Evolutionary conservation across 1,139 yeast species (phyloP), one percentile per base, ranked within the genome.

Genomic region (Sugiyamaella pinicola): DNA sequence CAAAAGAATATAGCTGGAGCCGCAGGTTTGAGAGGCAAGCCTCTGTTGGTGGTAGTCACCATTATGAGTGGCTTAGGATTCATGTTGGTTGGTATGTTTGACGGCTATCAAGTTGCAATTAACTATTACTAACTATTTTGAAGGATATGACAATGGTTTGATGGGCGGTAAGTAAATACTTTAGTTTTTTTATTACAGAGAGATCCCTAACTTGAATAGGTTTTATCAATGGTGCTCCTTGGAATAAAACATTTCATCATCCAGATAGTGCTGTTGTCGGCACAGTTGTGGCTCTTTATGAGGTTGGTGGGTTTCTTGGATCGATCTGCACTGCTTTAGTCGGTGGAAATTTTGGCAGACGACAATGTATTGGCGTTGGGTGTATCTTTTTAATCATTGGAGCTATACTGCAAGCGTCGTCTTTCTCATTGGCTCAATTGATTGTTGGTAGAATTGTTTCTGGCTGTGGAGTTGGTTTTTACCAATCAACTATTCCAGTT

Each of bases 261-360:
- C 60, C 61, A 5, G 45, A 43, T 39, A 52, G 66, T n/a, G 51
- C 54, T 6, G 40, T 66, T 21, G 61, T 59, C 24, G 68, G 70
- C 10, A 58, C 65, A 2, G 62, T 61, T 24, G 64, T 64, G 3
- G 79, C 90, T 0, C 80, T 85, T 67, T 86, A 85, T 68, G 91
- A 85, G 66, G 69, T 86, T 44, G 98, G 98, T 53, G 96, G 97
- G 4, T 76, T 91, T 56, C 71, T 68, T 6, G 73, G 72, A 1
- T 67, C 73, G 5, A 51, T 69, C 4, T 42, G 57, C 21, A 61
- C 72, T 8, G 72, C 72, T 19, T 51, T 59, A 21, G 37, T 68
- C 2, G 95, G 96, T 43, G 96, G 91, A 66, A 64, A 77, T 34
- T 66, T 85, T 49, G 97, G 98, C 55, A 82, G 93, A 73, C 79